Evolutionary conservation across 2,329 filamentous ascomycete species (phyloP), one percentile per base, ranked within the genome.

Genomic region (Phialemoniopsis sp.): DNA sequence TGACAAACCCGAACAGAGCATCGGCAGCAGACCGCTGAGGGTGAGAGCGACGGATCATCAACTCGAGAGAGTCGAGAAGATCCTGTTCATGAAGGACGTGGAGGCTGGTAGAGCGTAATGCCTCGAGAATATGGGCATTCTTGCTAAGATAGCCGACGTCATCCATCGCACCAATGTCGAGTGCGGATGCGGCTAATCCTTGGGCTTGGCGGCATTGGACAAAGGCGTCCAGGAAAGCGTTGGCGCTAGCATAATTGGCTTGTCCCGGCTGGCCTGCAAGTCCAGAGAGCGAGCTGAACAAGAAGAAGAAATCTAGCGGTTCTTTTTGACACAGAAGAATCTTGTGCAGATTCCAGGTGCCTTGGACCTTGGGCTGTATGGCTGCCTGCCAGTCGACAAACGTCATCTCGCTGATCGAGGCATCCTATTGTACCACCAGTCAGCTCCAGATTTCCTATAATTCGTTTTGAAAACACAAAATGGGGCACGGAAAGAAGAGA

Each of bases 251-350:
- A 33, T 68, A 68, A 39, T 60, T 63, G 36, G 53, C 45, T 40
- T 64, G 59, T 1, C 46, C 49, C 5, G 43, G 32, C 21, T 51
- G 46, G 12, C 55, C 58, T 8, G 58, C 32, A 4, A 53, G 45
- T 13, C 56, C 58, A 1, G 54, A 53, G 7, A 63, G 45, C 3
- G 67, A 70, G 8, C 51, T 55, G 32, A 57, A 50, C 16, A 62
- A 42, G 16, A 59, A 41, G 37, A 70, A 66, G 48, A 71, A 67
- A 38, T 64, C 59, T 2, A 65, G 49, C 64, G 50, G 32, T 56
- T 37, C 17, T 4, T 42, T 33, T 10, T 36, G 38, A n/a, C 51
- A 35, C 13, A 40, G 38, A 31, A 38, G 21, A 37, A 38, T 12
- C 36, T 18, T 34, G 36, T 45, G 43, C 9, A 45, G 32, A 34